These are phyloP conservation scores for Luffa acutangula DNA, from an alignment of 306 rosid species.

Conservation along the genomic window DNA sequence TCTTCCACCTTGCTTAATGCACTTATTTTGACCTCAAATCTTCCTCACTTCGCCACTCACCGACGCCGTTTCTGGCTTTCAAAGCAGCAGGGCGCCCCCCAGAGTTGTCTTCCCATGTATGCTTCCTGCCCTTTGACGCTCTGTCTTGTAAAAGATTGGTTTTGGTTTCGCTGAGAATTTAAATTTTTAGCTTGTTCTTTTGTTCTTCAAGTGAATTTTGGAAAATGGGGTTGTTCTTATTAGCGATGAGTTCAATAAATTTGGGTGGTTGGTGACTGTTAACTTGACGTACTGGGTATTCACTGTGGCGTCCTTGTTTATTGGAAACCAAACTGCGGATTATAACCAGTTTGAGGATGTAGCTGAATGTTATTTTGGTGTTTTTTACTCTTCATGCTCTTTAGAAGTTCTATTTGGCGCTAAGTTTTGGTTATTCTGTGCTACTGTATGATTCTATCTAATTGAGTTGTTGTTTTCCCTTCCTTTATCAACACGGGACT, in stretches of 20 bases:
- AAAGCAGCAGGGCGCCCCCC: not conserved
- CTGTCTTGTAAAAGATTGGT: not conserved
- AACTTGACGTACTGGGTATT: not conserved
- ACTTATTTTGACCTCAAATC: not conserved
- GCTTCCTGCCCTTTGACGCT: not conserved
- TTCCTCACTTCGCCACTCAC: not conserved
- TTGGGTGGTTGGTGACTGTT: not conserved
- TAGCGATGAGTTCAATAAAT: not conserved
- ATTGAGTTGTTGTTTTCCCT: not conserved
- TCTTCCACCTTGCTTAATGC: not conserved
- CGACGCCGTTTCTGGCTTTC: not conserved
- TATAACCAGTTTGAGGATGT: not conserved
- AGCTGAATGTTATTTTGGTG: not conserved
- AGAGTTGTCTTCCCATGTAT: not conserved
- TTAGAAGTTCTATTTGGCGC: not conserved
- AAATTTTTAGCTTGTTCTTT: not conserved
- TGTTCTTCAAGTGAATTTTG: not conserved
- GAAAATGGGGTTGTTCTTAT: not conserved
- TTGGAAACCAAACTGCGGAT: not conserved
- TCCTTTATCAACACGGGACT: not conserved
- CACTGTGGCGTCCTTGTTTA: not conserved
- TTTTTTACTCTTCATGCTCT: not conserved
- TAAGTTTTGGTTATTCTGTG: not conserved
- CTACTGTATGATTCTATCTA: not conserved
- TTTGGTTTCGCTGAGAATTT: not conserved